phyloP scores from a whole-genome alignment of 805 yeast genomes.

The Yarrowia porcina region DNA sequence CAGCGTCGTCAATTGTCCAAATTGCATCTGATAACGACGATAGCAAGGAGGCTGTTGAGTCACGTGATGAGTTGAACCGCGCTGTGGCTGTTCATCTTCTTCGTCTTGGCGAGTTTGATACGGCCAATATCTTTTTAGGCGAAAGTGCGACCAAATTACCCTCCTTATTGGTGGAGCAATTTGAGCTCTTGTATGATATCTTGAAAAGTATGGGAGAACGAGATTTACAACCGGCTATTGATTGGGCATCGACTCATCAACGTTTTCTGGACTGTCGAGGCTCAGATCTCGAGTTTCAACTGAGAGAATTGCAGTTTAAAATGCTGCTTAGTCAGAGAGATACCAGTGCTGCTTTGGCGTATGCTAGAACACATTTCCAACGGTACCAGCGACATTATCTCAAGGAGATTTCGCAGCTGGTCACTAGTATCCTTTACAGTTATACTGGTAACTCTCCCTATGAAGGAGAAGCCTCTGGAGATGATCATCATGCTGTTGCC shows the following conservation, averaged over 20 bases:
- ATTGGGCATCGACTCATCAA: constrained; percentile 45
- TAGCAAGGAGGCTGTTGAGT: constrained; percentile 24
- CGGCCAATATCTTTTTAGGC: constrained; percentile 37
- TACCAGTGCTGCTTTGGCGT: constrained; percentile 36
- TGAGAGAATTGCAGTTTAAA: constrained; percentile 45
- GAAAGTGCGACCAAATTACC: constrained; percentile 38
- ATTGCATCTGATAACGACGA: constrained; percentile 11
- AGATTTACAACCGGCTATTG: constrained; percentile 47
- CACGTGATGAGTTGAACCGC: constrained; percentile 37
- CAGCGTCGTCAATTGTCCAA: constrained; percentile 7
- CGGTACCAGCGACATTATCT: constrained; percentile 44
- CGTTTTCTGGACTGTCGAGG: constrained; percentile 38
- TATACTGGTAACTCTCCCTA: constrained; percentile 27
- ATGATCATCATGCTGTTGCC: constrained; percentile 27
- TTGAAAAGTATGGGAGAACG: constrained; percentile 40
- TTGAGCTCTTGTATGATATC: constrained; percentile 46
- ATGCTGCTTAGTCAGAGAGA: constrained; percentile 34
- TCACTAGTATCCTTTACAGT: constrained; percentile 41
- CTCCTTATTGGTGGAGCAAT: constrained; percentile 39
- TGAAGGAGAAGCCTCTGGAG: constrained; percentile 28
- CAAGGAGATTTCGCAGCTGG: constrained; percentile 45
- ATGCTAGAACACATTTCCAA: constrained; percentile 45
- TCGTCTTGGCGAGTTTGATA: constrained; percentile 46
- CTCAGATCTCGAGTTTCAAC: constrained; percentile 46
- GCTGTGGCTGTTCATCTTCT: constrained; percentile 49